A percentile compares a stretch with the other conserved stretches of the same genome.
Conservation (phyloP, 768 basidiomycete genomes). For the Russula ochroleuca region DNA sequence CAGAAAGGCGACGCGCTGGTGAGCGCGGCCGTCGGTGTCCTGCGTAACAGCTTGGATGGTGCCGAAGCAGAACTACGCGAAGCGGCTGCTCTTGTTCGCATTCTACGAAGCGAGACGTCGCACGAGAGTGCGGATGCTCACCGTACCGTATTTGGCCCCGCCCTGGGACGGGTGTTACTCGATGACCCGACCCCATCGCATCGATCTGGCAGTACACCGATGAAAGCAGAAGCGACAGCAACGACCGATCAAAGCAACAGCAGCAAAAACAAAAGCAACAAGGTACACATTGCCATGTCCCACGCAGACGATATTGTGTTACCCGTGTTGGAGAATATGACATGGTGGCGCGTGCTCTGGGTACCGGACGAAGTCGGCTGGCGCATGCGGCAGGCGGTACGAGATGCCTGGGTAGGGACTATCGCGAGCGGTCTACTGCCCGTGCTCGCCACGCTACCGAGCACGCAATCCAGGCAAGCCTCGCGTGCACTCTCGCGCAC, state of each 20-base stretch:
- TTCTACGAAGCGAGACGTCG: slow-evolving; percentile 4
- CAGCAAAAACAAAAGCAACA: neutral
- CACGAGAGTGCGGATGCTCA: slow-evolving; percentile 5
- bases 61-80: slow-evolving; percentile 15
- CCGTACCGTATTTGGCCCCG: slow-evolving; percentile 15
- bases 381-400: slow-evolving; percentile 15
- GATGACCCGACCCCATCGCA: neutral
- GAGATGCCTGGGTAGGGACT: slow-evolving; percentile 21
- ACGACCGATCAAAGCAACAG: neutral
- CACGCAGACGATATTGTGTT: slow-evolving; percentile 10
- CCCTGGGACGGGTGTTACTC: neutral
- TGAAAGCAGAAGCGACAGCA: neutral
- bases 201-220: neutral
- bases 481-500: slow-evolving; percentile 9
- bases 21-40: neutral
- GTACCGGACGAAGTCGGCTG: slow-evolving; percentile 25
- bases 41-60: neutral
- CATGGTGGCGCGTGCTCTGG: slow-evolving; percentile 25
- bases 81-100: slow-evolving; percentile 6
- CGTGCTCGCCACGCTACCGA: slow-evolving; percentile 17
- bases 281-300: slow-evolving; percentile 13
- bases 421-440: slow-evolving; percentile 20
- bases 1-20: slow-evolving; percentile 21
- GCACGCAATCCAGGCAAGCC: slow-evolving; percentile 3
- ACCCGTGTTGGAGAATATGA: slow-evolving; percentile 10